A percentile compares a stretch with the other conserved stretches of the same genome.
These are phyloP conservation scores for Harrya chromipes DNA, from an alignment of 768 basidiomycete genomes.

Conservation along the genomic window DNA sequence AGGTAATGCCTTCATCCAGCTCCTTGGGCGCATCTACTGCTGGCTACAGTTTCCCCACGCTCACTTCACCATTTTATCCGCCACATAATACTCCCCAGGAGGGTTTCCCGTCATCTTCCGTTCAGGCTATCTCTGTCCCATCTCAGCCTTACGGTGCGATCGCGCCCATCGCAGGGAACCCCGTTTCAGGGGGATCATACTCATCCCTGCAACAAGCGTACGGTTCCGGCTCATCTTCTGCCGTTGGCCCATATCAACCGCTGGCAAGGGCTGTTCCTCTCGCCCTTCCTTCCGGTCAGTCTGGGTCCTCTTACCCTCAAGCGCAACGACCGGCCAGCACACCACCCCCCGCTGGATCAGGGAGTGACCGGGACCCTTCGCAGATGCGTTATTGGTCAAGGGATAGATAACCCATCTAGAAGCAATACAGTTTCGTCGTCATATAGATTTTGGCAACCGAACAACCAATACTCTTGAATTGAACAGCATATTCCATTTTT, in stretches of 20 bases:
- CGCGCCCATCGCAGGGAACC: conserved; percentile 19
- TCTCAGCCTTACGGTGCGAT: conserved; percentile 30
- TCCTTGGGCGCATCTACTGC: conserved; percentile 22
- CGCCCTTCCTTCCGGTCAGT: conserved; percentile 20
- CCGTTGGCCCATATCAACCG: conserved; percentile 20
- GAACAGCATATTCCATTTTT: conserved; percentile 2
- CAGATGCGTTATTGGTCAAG: conserved; percentile 28
- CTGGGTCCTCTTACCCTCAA: conserved; percentile 27
- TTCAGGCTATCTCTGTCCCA: conserved; percentile 30
- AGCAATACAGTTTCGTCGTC: conserved; percentile 2
- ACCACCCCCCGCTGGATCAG: conserved; percentile 29
- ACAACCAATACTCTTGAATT: conserved; percentile 9
- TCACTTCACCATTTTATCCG: conserved; percentile 58
- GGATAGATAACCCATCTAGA: conserved; percentile 17
- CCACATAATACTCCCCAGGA: conserved; percentile 32
- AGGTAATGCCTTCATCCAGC: conserved; percentile 21
- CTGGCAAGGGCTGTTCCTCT: conserved; percentile 22
- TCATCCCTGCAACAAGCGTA: conserved; percentile 29
- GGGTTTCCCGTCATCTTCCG: conserved; percentile 30
- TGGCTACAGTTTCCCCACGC: conserved; percentile 46
- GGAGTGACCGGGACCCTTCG: conserved; percentile 21
- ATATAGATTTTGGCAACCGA: conserved; percentile 18
- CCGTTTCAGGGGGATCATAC: conserved; percentile 26
- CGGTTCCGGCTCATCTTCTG: conserved; percentile 15
- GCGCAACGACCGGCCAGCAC: conserved; percentile 16